phyloP scores from a whole-genome alignment of 2,329 filamentous ascomycete species.

The Colletotrichum sp. region DNA sequence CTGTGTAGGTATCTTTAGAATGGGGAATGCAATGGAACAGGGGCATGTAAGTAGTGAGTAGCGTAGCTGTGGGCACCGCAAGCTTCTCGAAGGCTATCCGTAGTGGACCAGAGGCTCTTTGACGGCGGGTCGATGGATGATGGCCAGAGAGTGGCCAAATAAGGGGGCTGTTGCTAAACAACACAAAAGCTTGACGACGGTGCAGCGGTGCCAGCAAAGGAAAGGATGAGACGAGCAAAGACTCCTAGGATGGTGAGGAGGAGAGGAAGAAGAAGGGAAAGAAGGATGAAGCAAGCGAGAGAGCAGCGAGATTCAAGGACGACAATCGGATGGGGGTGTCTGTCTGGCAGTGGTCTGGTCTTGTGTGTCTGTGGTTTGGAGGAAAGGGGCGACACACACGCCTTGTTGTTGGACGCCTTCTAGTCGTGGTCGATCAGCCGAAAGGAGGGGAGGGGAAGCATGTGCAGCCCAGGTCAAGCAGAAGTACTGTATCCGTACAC shows the following conservation, averaged over 20 bases:
- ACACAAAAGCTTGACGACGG: neutral
- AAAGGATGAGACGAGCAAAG: neutral
- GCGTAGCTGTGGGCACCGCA: neutral
- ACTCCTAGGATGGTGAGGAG: neutral
- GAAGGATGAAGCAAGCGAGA: neutral
- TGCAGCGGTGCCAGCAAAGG: neutral
- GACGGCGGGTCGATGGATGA: neutral
- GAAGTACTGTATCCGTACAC: neutral
- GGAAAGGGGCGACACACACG: slow-evolving; percentile 13
- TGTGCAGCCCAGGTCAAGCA: neutral
- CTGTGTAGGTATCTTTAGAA: neutral
- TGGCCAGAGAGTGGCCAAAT: neutral
- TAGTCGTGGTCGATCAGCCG: slow-evolving; percentile 17
- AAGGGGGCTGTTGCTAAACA: neutral
- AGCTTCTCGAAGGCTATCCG: neutral
- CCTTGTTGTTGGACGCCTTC: neutral
- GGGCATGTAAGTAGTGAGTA: neutral
- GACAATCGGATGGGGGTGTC: neutral
- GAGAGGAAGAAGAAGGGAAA: neutral
- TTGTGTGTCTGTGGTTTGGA: neutral
- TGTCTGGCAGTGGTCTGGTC: neutral
- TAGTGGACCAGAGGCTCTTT: neutral
- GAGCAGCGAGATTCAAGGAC: slow-evolving; percentile 8
- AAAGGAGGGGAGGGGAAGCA: slow-evolving; percentile 1
- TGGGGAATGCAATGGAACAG: neutral